Conservation (phyloP, 208 protist genomes). For the Trypanosoma theileri region DNA sequence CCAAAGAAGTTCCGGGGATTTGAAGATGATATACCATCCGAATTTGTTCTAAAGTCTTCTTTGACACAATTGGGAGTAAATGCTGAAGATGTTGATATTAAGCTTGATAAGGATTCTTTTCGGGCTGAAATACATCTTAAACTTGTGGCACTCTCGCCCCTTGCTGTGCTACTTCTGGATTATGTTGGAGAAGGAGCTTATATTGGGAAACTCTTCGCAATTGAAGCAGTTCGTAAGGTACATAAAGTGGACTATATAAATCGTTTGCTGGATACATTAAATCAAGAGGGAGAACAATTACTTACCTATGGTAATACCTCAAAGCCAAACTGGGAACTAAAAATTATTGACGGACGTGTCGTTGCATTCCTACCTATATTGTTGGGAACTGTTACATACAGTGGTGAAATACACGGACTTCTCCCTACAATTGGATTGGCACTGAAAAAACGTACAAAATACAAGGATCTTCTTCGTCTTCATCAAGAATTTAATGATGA, state of each 20-base stretch:
- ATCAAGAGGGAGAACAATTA: constrained; percentile 70
- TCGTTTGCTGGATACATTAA: constrained; percentile 65
- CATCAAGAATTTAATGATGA: constrained; percentile 83
- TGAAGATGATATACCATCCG: constrained; percentile 43
- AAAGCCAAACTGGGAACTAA: constrained; percentile 70
- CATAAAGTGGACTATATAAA: constrained; percentile 72
- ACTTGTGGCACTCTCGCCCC: constrained; percentile 70
- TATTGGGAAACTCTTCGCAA: constrained; percentile 91
- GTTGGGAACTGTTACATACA: constrained; percentile 78
- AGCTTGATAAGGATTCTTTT: constrained; percentile 40
- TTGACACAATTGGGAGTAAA: constrained; percentile 91
- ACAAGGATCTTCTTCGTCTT: constrained; percentile 86
- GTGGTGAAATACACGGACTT: constrained; percentile 77
- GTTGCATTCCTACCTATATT: constrained; percentile 86
- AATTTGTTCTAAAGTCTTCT: constrained; percentile 88
- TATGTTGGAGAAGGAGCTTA: constrained; percentile 67
- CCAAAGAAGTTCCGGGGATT: constrained; percentile 85
- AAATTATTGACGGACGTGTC: constrained; percentile 78
- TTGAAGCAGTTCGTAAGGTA: constrained; percentile 70
- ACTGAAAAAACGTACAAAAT: constrained; percentile 58
- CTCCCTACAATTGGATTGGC: constrained; percentile 87
- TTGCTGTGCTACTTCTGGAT: constrained; percentile 88
- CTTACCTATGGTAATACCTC: constrained; percentile 68
- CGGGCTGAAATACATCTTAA: constrained; percentile 52
- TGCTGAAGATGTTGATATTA: constrained; percentile 59